Percentiles rank a stretch among this genome's conserved stretches.
phyloP scores from a whole-genome alignment of 2,329 filamentous ascomycete species.

The Aspergillus costaricaensis region DNA sequence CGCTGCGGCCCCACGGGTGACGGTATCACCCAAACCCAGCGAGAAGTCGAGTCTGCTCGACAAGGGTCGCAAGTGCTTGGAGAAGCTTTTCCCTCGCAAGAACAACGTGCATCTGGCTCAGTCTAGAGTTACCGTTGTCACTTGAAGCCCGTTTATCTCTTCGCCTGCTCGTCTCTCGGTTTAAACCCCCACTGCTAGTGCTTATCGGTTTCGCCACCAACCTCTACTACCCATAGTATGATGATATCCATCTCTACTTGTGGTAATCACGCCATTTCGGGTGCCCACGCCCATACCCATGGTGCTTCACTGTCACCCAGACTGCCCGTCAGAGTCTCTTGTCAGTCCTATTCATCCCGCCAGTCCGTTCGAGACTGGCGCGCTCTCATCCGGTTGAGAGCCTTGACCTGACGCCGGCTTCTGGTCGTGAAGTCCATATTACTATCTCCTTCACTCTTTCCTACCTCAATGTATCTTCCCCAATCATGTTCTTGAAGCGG shows the following conservation, averaged over 20 bases:
- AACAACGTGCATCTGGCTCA: conserved; percentile 3
- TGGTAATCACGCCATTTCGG: not conserved
- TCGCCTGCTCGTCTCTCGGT: not conserved
- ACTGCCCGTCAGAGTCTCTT: not conserved
- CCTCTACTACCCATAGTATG: not conserved
- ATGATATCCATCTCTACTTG: not conserved
- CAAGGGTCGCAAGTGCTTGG: conserved; percentile 9
- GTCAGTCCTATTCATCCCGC: not conserved
- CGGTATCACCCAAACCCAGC: not conserved
- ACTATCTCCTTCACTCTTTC: not conserved
- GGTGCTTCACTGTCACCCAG: not conserved
- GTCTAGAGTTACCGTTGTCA: conserved; percentile 3
- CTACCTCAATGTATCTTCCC: no score
- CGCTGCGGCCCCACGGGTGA: conserved; percentile 1
- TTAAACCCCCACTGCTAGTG: not conserved
- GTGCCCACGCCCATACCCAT: not conserved
- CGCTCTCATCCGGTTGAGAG: conserved; percentile 6
- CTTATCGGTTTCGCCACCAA: not conserved
- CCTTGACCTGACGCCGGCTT: not conserved
- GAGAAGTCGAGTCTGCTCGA: conserved; percentile 8
- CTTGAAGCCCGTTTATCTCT: not conserved
- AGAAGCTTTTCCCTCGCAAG: conserved; percentile 7
- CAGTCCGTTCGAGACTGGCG: not conserved
- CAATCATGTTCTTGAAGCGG: not conserved
- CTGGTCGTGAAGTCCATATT: not conserved